phyloP scores from a whole-genome alignment of 129 eudicot species.

The Artemisia tridentata region DNA sequence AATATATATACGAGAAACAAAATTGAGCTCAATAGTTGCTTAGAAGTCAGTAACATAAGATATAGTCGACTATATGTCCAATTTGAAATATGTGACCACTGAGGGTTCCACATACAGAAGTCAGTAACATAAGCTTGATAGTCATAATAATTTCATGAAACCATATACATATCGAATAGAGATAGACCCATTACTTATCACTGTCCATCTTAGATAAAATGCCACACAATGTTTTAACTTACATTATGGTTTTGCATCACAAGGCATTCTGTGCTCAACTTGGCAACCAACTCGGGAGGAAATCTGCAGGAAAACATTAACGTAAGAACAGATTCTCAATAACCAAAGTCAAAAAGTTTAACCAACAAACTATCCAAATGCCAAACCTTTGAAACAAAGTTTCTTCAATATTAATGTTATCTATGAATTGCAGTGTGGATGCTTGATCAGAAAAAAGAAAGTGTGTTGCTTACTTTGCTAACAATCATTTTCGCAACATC shows the following conservation, averaged over 20 bases:
- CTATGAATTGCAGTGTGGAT: constrained; percentile 69
- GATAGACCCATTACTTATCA: too few species aligned
- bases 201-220: neutral
- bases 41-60: too few species aligned
- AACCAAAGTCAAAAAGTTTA: neutral
- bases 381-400: constrained; percentile 82
- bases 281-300: constrained; percentile 68
- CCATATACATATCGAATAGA: too few species aligned
- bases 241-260: constrained; percentile 95
- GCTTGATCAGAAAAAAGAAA: constrained; percentile 48
- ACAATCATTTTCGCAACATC: too few species aligned
- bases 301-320: constrained; percentile 50
- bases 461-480: constrained; percentile 63
- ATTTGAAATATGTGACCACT: too few species aligned
- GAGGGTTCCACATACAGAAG: too few species aligned
- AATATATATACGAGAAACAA: too few species aligned
- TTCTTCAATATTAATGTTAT: constrained; percentile 47
- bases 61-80: too few species aligned
- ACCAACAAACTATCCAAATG: constrained; percentile 8
- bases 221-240: constrained; percentile 23
- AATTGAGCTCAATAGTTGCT: too few species aligned
- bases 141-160: too few species aligned
- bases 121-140: too few species aligned
- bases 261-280: constrained; percentile 87
- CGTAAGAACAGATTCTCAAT: neutral